These are phyloP conservation scores for Triangularia verruculosa DNA, from an alignment of 2,329 filamentous ascomycete species.

Conservation along the genomic window DNA sequence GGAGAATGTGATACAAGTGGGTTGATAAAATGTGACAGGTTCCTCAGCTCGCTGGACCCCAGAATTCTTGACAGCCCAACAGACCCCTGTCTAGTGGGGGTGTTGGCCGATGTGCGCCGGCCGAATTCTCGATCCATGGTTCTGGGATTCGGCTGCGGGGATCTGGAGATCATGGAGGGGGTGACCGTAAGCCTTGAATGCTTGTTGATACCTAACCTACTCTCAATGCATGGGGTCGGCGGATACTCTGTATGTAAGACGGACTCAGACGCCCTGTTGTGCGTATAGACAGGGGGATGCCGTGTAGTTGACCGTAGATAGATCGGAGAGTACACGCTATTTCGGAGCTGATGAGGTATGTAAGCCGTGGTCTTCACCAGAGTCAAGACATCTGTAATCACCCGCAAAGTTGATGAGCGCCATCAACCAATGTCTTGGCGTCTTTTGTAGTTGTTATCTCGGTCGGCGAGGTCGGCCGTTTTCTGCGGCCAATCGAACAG, in stretches of 20 bases:
- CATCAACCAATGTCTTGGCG: background rate
- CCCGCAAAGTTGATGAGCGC: background rate
- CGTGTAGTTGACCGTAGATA: background rate
- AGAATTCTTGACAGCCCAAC: background rate
- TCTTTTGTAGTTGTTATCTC: background rate
- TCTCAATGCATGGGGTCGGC: background rate
- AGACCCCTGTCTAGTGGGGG: conserved; percentile 3
- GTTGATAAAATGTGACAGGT: background rate
- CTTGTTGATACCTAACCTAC: background rate
- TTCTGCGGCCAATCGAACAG: background rate
- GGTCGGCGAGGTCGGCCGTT: background rate
- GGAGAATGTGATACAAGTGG: background rate
- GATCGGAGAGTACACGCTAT: background rate
- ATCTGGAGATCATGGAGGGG: conserved; percentile 7
- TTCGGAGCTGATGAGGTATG: background rate
- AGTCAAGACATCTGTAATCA: background rate
- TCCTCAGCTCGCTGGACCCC: background rate
- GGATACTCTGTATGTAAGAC: background rate
- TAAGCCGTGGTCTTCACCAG: background rate
- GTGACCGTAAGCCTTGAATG: background rate
- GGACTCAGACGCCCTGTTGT: background rate
- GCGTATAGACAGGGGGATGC: background rate
- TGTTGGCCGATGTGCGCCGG: conserved; percentile 1
- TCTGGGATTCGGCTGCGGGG: conserved; percentile 8
- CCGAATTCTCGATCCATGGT: conserved; percentile 10